A percentile compares a stretch with the other conserved stretches of the same genome.
Conservation (phyloP, 73 alveolate genomes). For the Blepharisma stoltei region DNA sequence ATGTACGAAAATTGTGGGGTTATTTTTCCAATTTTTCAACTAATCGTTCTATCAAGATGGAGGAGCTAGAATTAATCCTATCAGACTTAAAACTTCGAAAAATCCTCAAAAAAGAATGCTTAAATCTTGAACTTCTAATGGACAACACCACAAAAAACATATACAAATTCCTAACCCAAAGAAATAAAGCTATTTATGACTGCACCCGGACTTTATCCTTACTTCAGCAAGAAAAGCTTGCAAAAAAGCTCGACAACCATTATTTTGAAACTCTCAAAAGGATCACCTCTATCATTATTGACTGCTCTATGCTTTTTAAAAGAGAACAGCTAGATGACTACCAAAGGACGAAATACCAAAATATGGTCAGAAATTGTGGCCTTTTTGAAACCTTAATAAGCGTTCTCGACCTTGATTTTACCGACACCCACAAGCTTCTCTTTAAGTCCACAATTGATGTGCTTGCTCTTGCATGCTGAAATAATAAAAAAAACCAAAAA, state of each 20-base stretch:
- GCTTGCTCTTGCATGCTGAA: neutral
- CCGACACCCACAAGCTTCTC: neutral
- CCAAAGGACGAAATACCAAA: neutral
- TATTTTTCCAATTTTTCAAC: no score
- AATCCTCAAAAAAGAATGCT: conserved; percentile 1
- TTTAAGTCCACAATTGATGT: neutral
- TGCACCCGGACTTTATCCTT: no score
- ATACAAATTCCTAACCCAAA: no score
- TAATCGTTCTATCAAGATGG: no score
- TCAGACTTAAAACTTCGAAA: conserved; percentile 14
- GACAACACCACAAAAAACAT: neutral
- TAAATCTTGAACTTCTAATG: neutral
- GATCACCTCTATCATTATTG: no score
- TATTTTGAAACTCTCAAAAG: no score
- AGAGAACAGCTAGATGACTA: no score
- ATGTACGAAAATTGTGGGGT: no score
- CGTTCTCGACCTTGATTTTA: neutral
- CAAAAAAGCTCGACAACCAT: no score
- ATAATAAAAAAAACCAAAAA: neutral
- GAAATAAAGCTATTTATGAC: no score
- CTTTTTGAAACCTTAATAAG: neutral
- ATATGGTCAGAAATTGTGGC: conserved; percentile 2
- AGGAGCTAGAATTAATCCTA: neutral
- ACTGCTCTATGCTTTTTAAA: no score
- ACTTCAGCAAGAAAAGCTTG: no score